Base-by-base conservation (phyloP, 352 stramenopile genomes). In the Globisporangium abappressorium region DNA sequence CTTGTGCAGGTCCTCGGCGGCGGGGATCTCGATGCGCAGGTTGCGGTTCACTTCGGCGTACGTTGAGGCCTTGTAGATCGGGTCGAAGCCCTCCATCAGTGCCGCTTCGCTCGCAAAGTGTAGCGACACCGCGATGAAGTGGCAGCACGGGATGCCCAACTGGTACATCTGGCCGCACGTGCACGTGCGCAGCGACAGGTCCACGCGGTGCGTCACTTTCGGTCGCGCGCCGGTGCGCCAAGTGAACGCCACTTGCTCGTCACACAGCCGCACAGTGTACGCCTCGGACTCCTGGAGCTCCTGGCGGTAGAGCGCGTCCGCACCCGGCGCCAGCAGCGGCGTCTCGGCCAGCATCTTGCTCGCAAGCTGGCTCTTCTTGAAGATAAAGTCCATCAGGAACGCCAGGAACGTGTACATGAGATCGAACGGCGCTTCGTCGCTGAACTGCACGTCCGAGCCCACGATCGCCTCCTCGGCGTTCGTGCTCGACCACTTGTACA, bases 361-460 rank as follows among this genome's bases (percentile, higher is more conserved):
- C 28, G 82, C 81, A 38, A 85, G 66, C 62, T 92, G 84, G 54
- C 74, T 91, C 73, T 90, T 92, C 69, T 89, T 90, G 68, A 84
- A 94, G 34, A 82, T 69, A 33, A 63, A 70, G 58, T 94, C 85
- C 85, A 94, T 94, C 55, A 94, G 66, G 65, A 91, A 91, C 5
- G 84, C 84, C 55, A 94, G 64, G 66, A 91, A 91, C 47, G 75
- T 83, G 64, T 94, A 94, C 57, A 94, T 77, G 41, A 94, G 65
- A 71, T 94, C 85, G 46, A 94, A 94, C 57, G 85, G 85, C 30
- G 85, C 82, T 51, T 94, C 85, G 54, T 94, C 85, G 43, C 81
- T 88, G 53, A 67, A 70, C 41, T 88, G 73, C 24, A 90, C 73
- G 28, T 90, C 84, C 18, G 84, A 87, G 28, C 82, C 85, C 5